A percentile compares a stretch with the other conserved stretches of the same genome.
Conservation (phyloP, 805 yeast species). For the Diddensiella transvaalensis region DNA sequence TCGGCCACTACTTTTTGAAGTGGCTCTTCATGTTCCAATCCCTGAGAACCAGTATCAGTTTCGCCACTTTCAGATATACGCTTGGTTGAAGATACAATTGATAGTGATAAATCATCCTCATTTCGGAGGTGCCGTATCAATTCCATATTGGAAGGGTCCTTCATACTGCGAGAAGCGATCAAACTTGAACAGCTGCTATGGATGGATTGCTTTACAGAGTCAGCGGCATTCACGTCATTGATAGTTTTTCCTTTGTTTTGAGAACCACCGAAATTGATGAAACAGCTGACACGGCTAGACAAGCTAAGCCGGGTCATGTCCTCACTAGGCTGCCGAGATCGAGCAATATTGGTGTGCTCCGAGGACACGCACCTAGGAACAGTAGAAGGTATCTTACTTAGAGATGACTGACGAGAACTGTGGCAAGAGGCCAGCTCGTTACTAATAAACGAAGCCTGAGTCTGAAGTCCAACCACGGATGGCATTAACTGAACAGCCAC, state of each 20-base stretch:
- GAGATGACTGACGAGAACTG: background rate
- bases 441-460: background rate
- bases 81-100: background rate
- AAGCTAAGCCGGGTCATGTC: background rate
- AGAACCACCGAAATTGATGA: background rate
- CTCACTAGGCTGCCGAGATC: background rate
- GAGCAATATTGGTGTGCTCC: too few relatives aligned
- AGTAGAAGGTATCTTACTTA: conserved; percentile 1
- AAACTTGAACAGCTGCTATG: background rate
- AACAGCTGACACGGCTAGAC: background rate
- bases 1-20: background rate
- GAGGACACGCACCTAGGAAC: background rate
- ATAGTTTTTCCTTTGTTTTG: background rate
- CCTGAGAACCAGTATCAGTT: background rate
- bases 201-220: too few relatives aligned
- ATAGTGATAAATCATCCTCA: background rate
- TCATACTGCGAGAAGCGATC: background rate
- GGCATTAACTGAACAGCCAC: background rate
- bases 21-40: background rate
- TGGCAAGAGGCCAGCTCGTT: background rate
- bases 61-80: background rate
- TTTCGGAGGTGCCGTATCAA: background rate
- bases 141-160: background rate
- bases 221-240: background rate
- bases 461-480: background rate